phyloP scores from a whole-genome alignment of 345 rosid genomes.

The Acer negundo region DNA sequence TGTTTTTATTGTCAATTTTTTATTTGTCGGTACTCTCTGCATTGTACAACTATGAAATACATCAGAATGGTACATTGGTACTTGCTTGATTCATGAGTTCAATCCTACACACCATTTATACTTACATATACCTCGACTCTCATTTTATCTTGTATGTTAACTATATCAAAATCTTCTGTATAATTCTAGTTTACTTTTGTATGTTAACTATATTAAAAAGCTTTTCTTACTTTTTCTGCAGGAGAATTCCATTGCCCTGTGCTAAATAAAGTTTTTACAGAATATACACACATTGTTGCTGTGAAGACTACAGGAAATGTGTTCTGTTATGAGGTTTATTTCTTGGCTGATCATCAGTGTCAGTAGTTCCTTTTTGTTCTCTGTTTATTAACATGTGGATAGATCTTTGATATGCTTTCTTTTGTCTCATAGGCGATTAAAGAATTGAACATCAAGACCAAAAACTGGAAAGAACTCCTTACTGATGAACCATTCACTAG shows the following conservation, averaged over 20 bases:
- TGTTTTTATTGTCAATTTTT: background rate
- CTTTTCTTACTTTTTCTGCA: constrained; percentile 29
- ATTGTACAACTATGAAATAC: background rate
- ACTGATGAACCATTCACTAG: constrained; percentile 82
- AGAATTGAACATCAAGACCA: constrained; percentile 89
- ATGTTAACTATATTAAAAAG: background rate
- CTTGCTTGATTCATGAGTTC: background rate
- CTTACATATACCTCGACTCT: background rate
- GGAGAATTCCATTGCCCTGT: constrained; percentile 94
- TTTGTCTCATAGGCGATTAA: constrained; percentile 64
- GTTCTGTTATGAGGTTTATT: constrained; percentile 78
- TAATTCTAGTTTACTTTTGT: constrained; percentile 10
- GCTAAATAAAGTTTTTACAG: constrained; percentile 90
- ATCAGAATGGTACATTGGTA: background rate
- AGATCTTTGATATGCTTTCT: constrained; percentile 12
- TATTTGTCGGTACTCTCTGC: background rate
- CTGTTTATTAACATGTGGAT: constrained; percentile 1
- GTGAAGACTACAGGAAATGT: constrained; percentile 91
- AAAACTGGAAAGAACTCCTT: constrained; percentile 88
- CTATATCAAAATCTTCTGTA: background rate
- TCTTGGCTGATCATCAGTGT: constrained; percentile 7
- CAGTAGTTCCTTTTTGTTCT: constrained; percentile 18
- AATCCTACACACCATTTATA: constrained; percentile 2
- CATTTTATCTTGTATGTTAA: constrained; percentile 3
- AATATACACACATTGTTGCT: constrained; percentile 87